Percentiles rank a stretch among this genome's conserved stretches.
phyloP scores from a whole-genome alignment of 352 stramenopile genomes.

The Phytophthora kernoviae region DNA sequence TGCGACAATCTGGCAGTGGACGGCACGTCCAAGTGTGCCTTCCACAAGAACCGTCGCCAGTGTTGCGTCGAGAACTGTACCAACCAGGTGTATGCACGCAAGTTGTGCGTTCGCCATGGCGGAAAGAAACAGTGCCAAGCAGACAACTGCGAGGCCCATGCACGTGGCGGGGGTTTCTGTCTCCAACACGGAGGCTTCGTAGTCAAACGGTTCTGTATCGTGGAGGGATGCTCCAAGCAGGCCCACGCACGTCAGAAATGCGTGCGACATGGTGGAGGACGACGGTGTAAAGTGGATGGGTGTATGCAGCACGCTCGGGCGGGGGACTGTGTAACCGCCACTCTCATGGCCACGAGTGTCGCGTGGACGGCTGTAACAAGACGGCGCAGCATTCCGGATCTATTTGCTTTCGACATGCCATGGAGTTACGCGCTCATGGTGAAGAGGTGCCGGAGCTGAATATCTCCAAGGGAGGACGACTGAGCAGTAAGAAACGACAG shows the following conservation, averaged over 20 bases:
- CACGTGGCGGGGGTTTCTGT: slow-evolving; percentile 74
- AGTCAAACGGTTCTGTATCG: slow-evolving; percentile 83
- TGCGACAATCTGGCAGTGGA: slow-evolving; percentile 76
- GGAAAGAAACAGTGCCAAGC: slow-evolving; percentile 83
- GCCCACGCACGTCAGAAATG: slow-evolving; percentile 78
- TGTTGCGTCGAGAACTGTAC: slow-evolving; percentile 83
- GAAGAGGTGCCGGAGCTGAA: slow-evolving; percentile 77
- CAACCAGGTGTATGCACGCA: slow-evolving; percentile 85
- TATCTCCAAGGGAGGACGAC: slow-evolving; percentile 73
- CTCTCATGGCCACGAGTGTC: slow-evolving; percentile 74
- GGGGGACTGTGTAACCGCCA: slow-evolving; percentile 76
- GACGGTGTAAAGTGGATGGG: slow-evolving; percentile 69
- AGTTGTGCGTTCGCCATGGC: slow-evolving; percentile 81
- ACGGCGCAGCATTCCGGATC: slow-evolving; percentile 79
- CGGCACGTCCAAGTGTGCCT: slow-evolving; percentile 78
- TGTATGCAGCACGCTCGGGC: slow-evolving; percentile 80
- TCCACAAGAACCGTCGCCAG: slow-evolving; percentile 84
- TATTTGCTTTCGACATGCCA: slow-evolving; percentile 79
- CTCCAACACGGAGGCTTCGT: slow-evolving; percentile 82
- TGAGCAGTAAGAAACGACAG: slow-evolving; percentile 76
- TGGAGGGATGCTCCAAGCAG: slow-evolving; percentile 81
- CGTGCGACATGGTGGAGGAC: slow-evolving; percentile 73
- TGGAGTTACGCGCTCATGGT: slow-evolving; percentile 73
- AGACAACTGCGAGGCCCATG: slow-evolving; percentile 75
- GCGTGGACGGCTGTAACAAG: slow-evolving; percentile 81